Evolutionary conservation across 176 grass and related monocot species (phyloP), one percentile per base, ranked within the genome.

Genomic region (Miscanthus lutarioriparius): DNA sequence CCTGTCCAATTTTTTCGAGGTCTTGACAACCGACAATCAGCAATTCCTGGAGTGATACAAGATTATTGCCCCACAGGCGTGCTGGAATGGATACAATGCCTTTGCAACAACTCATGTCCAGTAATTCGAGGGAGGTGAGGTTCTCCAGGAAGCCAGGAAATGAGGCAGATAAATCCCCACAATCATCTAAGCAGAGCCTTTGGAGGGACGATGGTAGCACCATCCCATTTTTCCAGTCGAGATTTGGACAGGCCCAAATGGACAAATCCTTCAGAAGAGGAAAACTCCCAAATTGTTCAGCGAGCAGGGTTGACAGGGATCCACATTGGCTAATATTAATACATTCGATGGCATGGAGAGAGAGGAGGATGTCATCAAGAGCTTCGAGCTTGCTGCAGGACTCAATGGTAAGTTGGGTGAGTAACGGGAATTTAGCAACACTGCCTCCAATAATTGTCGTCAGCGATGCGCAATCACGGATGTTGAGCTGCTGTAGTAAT

Each of bases 141-240:
- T n/a, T n/a, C n/a, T n/a, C n/a, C 16, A 82, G 48, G 79, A 32
- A 71, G 45, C 48, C 20, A 0, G 63, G 17, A 80, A 80, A 0
- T 19, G 10, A 80, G 3, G 28, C 10, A 67, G 78, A 80, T 27
- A 67, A 49, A 67, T 81, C 9, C 63, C 65, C 79, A 7, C 45
- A 56, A 0, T 19, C 0, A 0, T 0, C 0, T 10, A 70, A 81
- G 1, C 0, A 17, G 20, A 20, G 19, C 2, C 5, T 5, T 70
- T 41, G 16, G 8, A 70, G 67, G 17, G 67, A 70, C 3, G 19
- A 70, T 19, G 78, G 64, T 38, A 81, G 3, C 3, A 38, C 5
- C 32, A 69, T 10, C 69, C 44, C 20, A 4, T 7, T 68, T 53
- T 14, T 17, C 77, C 77, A 79, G 8, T 47, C 10, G 4, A 79